Evolutionary conservation across 1,284 basidiomycete genomes (phyloP), one percentile per base, ranked within the genome.

Genomic region (Trichosporon sp.): DNA sequence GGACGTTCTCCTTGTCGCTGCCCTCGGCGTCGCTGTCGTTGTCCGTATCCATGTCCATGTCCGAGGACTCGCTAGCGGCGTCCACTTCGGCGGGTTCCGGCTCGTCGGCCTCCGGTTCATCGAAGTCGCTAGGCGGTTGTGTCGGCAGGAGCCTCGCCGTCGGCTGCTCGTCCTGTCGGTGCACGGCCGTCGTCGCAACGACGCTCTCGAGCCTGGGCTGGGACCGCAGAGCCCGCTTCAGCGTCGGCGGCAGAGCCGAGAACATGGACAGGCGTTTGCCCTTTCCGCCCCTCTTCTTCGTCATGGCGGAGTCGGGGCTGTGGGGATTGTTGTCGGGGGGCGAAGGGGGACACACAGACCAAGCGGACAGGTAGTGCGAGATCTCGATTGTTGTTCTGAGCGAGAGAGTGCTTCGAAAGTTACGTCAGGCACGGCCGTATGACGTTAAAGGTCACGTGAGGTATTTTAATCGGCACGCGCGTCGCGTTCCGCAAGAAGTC

Each of bases 161-260:
- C 46, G 54, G 14, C 11, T 68, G 61, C 66, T 69, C 16, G 14
- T 66, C 54, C 46, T 68, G 40, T 61, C 43, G 26, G 54, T 72
- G 54, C 32, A 48, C 46, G 65, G 38, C 16, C 4, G 43, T 12
- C 68, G 38, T 14, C 68, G 32, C 21, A n/a, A 56, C 7, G 11
- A 73, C 40, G 7, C 35, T n/a, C 48, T 72, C 69, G 7, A 61
- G 40, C n/a, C 31, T 38, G 26, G 67, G 73, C 70, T 79, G 76
- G 0, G 79, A 74, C 4, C 79, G 77, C 35, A 84, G 74, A 2
- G 76, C 68, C 8, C 71, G 69, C 46, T 76, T 78, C 21, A 83
- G 75, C 3, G 80, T 78, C 35, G 68, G 66, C 0, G 82, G 81
- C 1, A 84, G 77, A 2, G 79, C 77, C 6, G 78, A 71, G 69